A percentile compares a stretch with the other conserved stretches of the same genome.
These are phyloP conservation scores for Breviolum minutum DNA, from an alignment of 73 alveolate species.

Conservation along the genomic window DNA sequence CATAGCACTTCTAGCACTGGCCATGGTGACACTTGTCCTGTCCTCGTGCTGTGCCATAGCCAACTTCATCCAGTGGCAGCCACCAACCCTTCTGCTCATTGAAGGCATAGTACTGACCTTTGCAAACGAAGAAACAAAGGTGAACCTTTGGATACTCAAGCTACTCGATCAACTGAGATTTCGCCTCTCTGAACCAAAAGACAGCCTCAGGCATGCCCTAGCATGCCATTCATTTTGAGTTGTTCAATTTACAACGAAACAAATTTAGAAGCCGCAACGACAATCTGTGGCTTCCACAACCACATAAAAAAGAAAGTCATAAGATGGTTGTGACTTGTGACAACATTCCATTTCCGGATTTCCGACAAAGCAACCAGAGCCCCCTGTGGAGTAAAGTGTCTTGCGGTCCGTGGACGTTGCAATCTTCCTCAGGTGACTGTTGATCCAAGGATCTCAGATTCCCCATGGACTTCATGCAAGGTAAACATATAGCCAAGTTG, in stretches of 20 bases:
- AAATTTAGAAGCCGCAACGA: no score
- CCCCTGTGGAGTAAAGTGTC: conserved; percentile 38
- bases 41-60: conserved; percentile 55
- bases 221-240: no score
- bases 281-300: no score
- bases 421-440: no score
- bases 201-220: not conserved
- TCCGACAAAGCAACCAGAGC: not conserved
- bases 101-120: conserved; percentile 8
- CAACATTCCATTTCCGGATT: no score
- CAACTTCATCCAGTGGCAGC: conserved; percentile 52
- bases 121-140: not conserved
- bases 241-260: no score
- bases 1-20: not conserved
- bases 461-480: no score
- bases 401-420: conserved; percentile 3
- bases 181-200: not conserved
- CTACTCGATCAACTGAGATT: no score
- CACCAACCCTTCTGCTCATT: conserved; percentile 39
- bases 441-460: no score
- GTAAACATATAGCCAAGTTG: not conserved
- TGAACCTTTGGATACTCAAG: no score
- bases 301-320: no score
- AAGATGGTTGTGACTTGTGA: no score
- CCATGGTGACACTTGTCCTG: not conserved